Percentiles rank a stretch among this genome's conserved stretches.
Conservation (phyloP, 345 rosid species). For the Eucalyptus paniculata region DNA sequence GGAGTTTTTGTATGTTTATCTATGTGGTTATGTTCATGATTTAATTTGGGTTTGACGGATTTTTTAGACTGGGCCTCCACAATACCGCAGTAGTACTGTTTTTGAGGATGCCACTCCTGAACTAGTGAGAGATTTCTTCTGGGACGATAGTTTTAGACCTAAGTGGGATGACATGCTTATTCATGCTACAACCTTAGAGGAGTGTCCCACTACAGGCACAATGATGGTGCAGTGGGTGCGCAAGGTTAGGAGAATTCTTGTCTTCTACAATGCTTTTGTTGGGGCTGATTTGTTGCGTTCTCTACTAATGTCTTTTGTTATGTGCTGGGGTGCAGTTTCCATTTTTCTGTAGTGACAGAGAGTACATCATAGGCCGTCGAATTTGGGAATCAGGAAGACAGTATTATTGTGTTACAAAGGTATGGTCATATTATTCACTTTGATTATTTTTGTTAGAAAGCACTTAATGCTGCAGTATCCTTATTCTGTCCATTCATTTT, state of each 20-base stretch:
- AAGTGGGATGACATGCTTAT: slow-evolving; percentile 93
- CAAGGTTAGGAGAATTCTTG: slow-evolving; percentile 34
- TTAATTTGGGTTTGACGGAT: background rate
- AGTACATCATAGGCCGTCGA: slow-evolving; percentile 87
- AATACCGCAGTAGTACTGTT: slow-evolving; percentile 77
- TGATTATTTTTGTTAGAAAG: background rate
- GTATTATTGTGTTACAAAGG: slow-evolving; percentile 92
- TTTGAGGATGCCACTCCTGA: slow-evolving; percentile 90
- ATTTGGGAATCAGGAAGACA: slow-evolving; percentile 80
- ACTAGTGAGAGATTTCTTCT: slow-evolving; percentile 85
- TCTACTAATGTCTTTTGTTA: background rate
- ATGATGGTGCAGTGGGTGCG: slow-evolving; percentile 91
- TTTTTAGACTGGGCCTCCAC: slow-evolving; percentile 75
- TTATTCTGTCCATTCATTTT: background rate
- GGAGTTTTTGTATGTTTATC: background rate
- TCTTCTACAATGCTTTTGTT: background rate
- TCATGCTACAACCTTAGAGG: slow-evolving; percentile 44
- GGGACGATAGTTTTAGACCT: slow-evolving; percentile 82
- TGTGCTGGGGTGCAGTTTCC: slow-evolving; percentile 56
- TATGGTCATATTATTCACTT: background rate
- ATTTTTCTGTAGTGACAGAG: slow-evolving; percentile 96
- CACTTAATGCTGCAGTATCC: background rate
- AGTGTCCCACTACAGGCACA: slow-evolving; percentile 62
- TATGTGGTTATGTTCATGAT: background rate
- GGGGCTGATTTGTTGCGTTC: background rate